phyloP scores from a whole-genome alignment of 768 basidiomycete species.

The Kwoniella botswanensis region DNA sequence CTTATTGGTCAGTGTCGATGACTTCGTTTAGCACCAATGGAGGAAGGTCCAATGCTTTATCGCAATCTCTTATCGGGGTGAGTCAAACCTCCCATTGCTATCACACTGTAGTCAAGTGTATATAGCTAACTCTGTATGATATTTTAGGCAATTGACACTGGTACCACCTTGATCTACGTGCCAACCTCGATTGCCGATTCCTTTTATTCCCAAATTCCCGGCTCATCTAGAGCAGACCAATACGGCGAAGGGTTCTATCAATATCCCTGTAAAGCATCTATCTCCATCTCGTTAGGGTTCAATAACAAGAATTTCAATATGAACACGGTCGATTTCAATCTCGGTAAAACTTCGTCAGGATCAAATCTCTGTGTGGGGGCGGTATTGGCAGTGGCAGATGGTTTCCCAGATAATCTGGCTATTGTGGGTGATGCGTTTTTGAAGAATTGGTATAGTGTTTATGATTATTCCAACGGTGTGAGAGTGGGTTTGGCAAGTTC shows the following conservation, averaged over 20 bases:
- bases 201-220: constrained; percentile 68
- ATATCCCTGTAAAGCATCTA: constrained; percentile 63
- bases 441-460: constrained; percentile 71
- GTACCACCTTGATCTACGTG: constrained; percentile 70
- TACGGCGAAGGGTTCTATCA: constrained; percentile 66
- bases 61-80: constrained; percentile 40
- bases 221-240: constrained; percentile 60
- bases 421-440: constrained; percentile 71
- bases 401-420: constrained; percentile 65
- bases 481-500: constrained; percentile 69
- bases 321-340: constrained; percentile 65
- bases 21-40: constrained; percentile 61
- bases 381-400: constrained; percentile 62
- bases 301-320: constrained; percentile 61
- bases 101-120: neutral
- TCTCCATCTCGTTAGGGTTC: constrained; percentile 62
- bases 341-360: constrained; percentile 60
- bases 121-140: neutral
- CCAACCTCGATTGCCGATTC: constrained; percentile 60
- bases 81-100: neutral
- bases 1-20: constrained; percentile 69
- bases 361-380: constrained; percentile 66
- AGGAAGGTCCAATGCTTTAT: constrained; percentile 58
- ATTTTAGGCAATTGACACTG: constrained; percentile 69
- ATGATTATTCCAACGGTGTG: constrained; percentile 65